Evolutionary conservation across 495 filamentous ascomycete species (phyloP), one percentile per base, ranked within the genome.

Genomic region (Penicillium canescens): DNA sequence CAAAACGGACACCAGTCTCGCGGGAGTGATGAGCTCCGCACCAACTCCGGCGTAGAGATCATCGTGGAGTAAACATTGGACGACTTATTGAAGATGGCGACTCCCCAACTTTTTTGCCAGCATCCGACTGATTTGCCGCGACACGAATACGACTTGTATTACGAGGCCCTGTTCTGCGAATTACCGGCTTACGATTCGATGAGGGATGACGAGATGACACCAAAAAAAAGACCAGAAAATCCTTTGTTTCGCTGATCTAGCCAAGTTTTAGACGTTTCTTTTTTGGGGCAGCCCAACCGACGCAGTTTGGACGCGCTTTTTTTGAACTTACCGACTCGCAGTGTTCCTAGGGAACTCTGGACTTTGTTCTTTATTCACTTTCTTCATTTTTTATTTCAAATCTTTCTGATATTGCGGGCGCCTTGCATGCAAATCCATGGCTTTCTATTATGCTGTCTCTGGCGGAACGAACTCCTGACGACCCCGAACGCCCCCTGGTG

Each of bases 1-100:
- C 82, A 86, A 58, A 92, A 91, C 68, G 91, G 91, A 56, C 92
- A 96, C 69, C 82, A 85, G 63, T 79, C 85, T 45, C 84, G 88
- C 46, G 85, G 89, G 53, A 94, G 90, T 71, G 92, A 92, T 79
- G 86, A 89, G 63, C 73, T 88, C 42, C 80, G 78, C 51, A 74
- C 77, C 50, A 80, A 76, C 56, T 82, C 78, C 44, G 78, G 78
- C 36, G 81, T 79, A 52, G 78, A 80, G 53, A 82, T 82, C 62
- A 82, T 82, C 53, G 78, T 82, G 60, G 78, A 82, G 71, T 80
- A 78, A 57, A 63, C 42, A 52, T 57, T 48, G 55, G 57, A 67
- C 26, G 43, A 61, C 33, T 59, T 71, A 59, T 66, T 66, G 52
- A 65, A 56, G 50, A 65, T 57, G 62, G 62, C 52, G 55, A 54